Evolutionary conservation across 345 rosid species (phyloP).

Genomic region (Salix arbutifolia): DNA sequence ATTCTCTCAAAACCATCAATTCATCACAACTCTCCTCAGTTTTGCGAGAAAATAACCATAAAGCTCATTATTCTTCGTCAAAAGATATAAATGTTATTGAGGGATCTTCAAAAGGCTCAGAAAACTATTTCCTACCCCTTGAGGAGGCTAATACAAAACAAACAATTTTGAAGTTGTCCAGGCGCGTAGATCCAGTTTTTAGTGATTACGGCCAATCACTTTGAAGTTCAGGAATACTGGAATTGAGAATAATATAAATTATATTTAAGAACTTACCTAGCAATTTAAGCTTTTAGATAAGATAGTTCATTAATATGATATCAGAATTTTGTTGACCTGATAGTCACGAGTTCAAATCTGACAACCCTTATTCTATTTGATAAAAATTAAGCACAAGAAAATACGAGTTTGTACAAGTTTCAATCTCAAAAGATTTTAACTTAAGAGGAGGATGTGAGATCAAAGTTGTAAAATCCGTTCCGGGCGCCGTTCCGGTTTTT

Average conservation of each 20-base stretch:
- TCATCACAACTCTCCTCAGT: slow-evolving; percentile 16
- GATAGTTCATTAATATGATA: too few species aligned
- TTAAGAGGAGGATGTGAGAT: too few species aligned
- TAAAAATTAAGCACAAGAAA: too few species aligned
- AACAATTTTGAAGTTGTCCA: slow-evolving; percentile 16
- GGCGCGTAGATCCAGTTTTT: slow-evolving; percentile 25
- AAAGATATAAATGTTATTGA: slow-evolving; percentile 7
- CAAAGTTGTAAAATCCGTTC: too few species aligned
- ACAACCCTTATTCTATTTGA: too few species aligned
- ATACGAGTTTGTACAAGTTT: too few species aligned
- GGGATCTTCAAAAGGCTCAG: slow-evolving; percentile 22
- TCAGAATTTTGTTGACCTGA: too few species aligned
- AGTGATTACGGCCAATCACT: slow-evolving; percentile 59
- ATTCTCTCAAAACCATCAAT: slow-evolving; percentile 38
- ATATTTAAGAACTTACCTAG: too few species aligned
- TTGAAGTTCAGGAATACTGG: slow-evolving; percentile 47
- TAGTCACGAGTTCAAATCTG: too few species aligned
- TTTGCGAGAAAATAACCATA: slow-evolving; percentile 15
- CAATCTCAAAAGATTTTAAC: too few species aligned
- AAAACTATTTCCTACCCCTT: slow-evolving; percentile 15
- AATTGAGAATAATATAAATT: background rate
- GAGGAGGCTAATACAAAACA: slow-evolving; percentile 25
- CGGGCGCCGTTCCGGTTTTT: too few species aligned
- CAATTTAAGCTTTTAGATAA: too few species aligned
- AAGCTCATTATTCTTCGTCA: background rate